Base-by-base conservation (phyloP, 306 rosid genomes). In the Trifolium repens region DNA sequence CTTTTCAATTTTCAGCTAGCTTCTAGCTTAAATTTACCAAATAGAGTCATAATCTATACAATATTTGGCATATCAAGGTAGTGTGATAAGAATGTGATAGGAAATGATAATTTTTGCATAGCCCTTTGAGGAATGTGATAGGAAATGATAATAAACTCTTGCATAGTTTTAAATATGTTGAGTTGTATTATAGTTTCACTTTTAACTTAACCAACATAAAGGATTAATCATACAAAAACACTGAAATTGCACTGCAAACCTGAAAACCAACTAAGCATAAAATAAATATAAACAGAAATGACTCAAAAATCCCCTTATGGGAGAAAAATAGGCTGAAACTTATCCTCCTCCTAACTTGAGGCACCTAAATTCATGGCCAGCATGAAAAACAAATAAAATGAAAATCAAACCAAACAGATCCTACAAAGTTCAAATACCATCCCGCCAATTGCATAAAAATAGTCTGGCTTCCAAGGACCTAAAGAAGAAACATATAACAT, bases 391-490 rank as follows among this genome's bases (percentile, higher is more conserved):
- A 44, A 71, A 62, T 15, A 58, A 78, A 78, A 52, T 57, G 65
- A 66, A 78, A 77, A 87, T 30, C 80, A 69, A 76, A 64, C 80
- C 83, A 84, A 74, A 77, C 83, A 65, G 77, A 78, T 64, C 68
- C 88, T 79, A 87, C 59, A 44, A 75, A 74, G 74, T 81, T 72
- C 79, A 74, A 78, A 69, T 60, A 69, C 86, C 77, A 78, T 66
- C 84, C 40, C 34, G 79, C 84, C 82, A 76, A 67, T 70, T 72
- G 84, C 84, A 79, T 83, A 74, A 78, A 71, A 72, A 78, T 66
- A 78, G 82, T 76, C 82, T 81, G 84, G 88, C 88, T 79, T 84
- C 83, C 76, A 79, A 58, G 59, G 77, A 81, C 86, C 82, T 76
- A 72, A 44, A n/a, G 78, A 68, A 44, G 67, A 76, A 81, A 22